Conservation (phyloP, 169 alveolate species). For the Eimeria falciformis region DNA sequence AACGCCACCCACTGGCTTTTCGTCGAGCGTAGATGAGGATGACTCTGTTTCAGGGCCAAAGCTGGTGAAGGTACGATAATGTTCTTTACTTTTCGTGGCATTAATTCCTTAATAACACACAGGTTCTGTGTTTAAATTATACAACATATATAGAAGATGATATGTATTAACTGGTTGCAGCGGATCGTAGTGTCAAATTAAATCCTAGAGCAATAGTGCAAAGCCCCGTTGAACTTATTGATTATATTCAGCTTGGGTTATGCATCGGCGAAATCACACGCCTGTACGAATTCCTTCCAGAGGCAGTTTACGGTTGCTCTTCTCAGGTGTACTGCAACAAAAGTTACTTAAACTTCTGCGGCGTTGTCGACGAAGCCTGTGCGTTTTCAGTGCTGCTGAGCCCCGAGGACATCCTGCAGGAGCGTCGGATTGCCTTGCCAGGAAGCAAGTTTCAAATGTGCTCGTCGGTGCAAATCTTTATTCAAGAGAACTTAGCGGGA, state of each 20-base stretch:
- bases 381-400: slow-evolving; percentile 38
- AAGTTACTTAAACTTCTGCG: slow-evolving; percentile 16
- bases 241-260: no score
- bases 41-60: slow-evolving; percentile 31
- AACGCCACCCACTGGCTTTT: slow-evolving; percentile 11
- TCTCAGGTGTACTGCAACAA: slow-evolving; percentile 56
- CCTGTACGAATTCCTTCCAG: no score
- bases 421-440: slow-evolving; percentile 19
- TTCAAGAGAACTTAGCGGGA: slow-evolving; percentile 50
- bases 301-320: neutral
- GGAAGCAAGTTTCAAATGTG: slow-evolving; percentile 62
- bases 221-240: no score
- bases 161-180: no score
- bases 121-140: neutral
- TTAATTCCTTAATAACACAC: no score
- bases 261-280: no score
- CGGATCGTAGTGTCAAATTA: no score
- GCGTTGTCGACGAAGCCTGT: slow-evolving; percentile 42
- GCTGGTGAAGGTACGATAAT: slow-evolving; percentile 19
- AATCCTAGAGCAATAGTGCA: no score
- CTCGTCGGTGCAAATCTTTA: slow-evolving; percentile 47
- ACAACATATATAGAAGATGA: neutral
- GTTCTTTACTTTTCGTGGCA: neutral
- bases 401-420: slow-evolving; percentile 13
- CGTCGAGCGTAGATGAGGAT: neutral